Evolutionary conservation across 2,329 filamentous ascomycete species (phyloP), one percentile per base, ranked within the genome.

Genomic region (Monilinia fructicola): DNA sequence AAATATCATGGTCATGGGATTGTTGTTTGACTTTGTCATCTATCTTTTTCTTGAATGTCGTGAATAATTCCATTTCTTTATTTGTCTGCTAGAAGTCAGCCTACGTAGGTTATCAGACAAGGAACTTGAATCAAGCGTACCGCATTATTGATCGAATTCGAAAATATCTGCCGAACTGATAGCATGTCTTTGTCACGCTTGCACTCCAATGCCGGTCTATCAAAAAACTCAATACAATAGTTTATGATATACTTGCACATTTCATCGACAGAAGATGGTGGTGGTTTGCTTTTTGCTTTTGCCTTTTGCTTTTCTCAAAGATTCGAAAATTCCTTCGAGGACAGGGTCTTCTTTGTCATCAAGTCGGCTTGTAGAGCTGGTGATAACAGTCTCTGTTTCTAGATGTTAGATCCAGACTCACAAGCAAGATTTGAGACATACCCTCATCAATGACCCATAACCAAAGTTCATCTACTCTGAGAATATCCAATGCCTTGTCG

Each of bases 391-490:
- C 16, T 44, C 55, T 59, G 2, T 46, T 28, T 23, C 44, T 26
- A 59, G 18, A 48, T n/a, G 18, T 42, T 44, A 42, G 35, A 0
- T 44, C 18, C 26, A 46, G 23, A 18, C 16, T 11, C 16, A 23
- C 18, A 44, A 31, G 10, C 23, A 59, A 46, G 26, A 9, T 26
- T 10, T 26, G 26, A 16, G 26, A 42, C 55, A 21, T 59, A 59
- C 55, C 46, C 23, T 59, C 55, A 44, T 59, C 55, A 26, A 59
- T 14, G 7, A 59, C 55, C 55, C 55, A 59, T 26, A 59, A 31
- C 55, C 55, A 59, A 18, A 59, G 35, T 11, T 60, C 23, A 28
- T 66, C 14, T 42, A 65, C 59, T 35, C 46, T 10, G 56, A 65
- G 4, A 67, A 62, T 55, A 21, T 55, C 31, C 31, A 31, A 55